These are phyloP conservation scores for Mucuna pruriens DNA, from an alignment of 306 rosid species.

Conservation along the genomic window DNA sequence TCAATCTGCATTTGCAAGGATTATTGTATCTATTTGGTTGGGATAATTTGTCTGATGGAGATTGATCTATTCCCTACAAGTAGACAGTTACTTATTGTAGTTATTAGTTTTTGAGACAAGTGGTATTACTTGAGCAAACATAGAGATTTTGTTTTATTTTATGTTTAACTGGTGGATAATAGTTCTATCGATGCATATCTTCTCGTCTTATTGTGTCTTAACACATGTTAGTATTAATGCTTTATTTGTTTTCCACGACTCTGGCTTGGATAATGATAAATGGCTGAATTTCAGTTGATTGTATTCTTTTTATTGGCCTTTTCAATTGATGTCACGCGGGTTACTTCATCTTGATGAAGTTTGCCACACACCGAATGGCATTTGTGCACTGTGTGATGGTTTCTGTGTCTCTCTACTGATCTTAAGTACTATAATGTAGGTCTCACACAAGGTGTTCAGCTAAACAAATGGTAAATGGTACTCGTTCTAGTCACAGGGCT, in stretches of 20 bases:
- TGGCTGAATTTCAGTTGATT: slow-evolving; percentile 29
- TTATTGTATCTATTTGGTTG: neutral
- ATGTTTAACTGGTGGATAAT: neutral
- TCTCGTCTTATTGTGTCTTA: neutral
- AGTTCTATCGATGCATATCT: neutral
- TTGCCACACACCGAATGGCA: neutral
- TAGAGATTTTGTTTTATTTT: neutral
- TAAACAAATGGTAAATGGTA: slow-evolving; percentile 61
- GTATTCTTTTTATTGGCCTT: neutral
- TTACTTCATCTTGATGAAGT: slow-evolving; percentile 14
- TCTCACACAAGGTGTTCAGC: slow-evolving; percentile 23
- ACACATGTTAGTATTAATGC: neutral
- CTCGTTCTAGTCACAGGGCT: slow-evolving; percentile 51
- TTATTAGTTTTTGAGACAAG: neutral
- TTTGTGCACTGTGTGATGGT: slow-evolving; percentile 4
- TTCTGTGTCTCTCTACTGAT: slow-evolving; percentile 34
- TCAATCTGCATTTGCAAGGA: neutral
- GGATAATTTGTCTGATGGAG: neutral
- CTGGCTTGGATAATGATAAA: neutral
- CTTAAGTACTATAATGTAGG: slow-evolving; percentile 22
- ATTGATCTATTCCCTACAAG: neutral
- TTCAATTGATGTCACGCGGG: slow-evolving; percentile 10
- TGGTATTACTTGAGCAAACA: neutral
- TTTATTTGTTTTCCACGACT: neutral
- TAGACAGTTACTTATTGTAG: neutral